Evolutionary conservation across 2,329 filamentous ascomycete genomes (phyloP), one percentile per base, ranked within the genome.

Genomic region (Nemania sp.): DNA sequence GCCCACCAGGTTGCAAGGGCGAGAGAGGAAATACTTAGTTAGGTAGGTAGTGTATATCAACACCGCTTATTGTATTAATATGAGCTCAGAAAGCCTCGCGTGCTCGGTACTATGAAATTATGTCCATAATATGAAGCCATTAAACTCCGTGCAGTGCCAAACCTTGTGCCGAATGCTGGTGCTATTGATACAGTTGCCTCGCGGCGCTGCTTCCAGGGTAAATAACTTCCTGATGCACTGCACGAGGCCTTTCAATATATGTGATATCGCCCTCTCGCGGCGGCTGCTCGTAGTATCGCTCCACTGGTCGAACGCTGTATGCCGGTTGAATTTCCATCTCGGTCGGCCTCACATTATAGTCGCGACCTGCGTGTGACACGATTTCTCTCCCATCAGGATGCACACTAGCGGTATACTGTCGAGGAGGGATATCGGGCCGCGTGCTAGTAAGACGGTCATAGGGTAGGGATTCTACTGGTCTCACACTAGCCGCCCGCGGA

Each of bases 401-500:
- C 35, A 74, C 73, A 50, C 72, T 74, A 11, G 77, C 72, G 21
- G 77, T 73, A 69, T 86, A 86, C 54, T 85, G 83, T 49, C 79
- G 73, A n/a, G 72, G 73, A 20, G 78, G 74, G 21, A 75, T 72
- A 39, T 81, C 76, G 2, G 77, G 75, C 35, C 75, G 74, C 15
- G 74, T 69, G 64, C 79, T 81, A 42, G 79, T 76, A 59, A 81
- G 70, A 63, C 80, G 76, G 25, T 76, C 73, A 56, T 80, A 81
- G 39, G 77, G 75, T 34, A 77, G 63, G 55, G 74, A 59, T 49
- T 82, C 82, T 45, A 74, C 72, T 18, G 87, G 86, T 48, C 86
- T 82, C 35, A 85, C 82, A 70, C 87, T 89, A 7, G 83, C 72
- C 34, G 85, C 78, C 58, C 87, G 78, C 43, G 82, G 69, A 43